A percentile compares a stretch with the other conserved stretches of the same genome.
phyloP scores from a whole-genome alignment of 768 basidiomycete species.

The Cystobasidium onofrii region DNA sequence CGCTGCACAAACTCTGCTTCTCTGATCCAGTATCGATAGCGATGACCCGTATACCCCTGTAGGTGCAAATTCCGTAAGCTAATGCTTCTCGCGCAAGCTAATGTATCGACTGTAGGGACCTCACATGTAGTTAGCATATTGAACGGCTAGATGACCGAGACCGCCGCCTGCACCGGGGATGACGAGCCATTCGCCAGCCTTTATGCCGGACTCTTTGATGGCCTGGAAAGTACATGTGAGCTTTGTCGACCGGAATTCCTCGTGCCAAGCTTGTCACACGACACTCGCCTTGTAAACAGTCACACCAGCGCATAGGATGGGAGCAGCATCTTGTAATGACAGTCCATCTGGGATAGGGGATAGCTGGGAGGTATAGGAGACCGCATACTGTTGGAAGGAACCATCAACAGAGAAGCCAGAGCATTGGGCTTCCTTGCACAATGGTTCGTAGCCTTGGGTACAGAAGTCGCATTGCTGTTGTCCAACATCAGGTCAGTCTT shows the following conservation, averaged over 20 bases:
- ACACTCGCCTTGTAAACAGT: slow-evolving; percentile 36
- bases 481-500: background rate
- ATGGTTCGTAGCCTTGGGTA: slow-evolving; percentile 43
- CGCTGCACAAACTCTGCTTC: slow-evolving; percentile 49
- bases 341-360: slow-evolving; percentile 67
- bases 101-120: slow-evolving; percentile 49
- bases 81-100: background rate
- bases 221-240: slow-evolving; percentile 48
- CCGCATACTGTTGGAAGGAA: slow-evolving; percentile 42
- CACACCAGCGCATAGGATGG: slow-evolving; percentile 59
- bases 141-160: slow-evolving; percentile 56
- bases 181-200: slow-evolving; percentile 65
- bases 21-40: slow-evolving; percentile 72
- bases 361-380: slow-evolving; percentile 62
- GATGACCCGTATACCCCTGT: slow-evolving; percentile 69
- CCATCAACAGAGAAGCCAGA: slow-evolving; percentile 68
- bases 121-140: slow-evolving; percentile 56
- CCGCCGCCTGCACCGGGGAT: slow-evolving; percentile 48
- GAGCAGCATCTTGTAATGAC: slow-evolving; percentile 54
- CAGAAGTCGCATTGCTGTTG: slow-evolving; percentile 45
- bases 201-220: slow-evolving; percentile 61
- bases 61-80: slow-evolving; percentile 54
- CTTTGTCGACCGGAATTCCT: too few relatives aligned
- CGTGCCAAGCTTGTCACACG: too few relatives aligned
- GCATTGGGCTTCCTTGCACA: slow-evolving; percentile 29